Evolutionary conservation across 352 stramenopile genomes (phyloP), one percentile per base, ranked within the genome.

Genomic region (Phytopythium kandeliae): DNA sequence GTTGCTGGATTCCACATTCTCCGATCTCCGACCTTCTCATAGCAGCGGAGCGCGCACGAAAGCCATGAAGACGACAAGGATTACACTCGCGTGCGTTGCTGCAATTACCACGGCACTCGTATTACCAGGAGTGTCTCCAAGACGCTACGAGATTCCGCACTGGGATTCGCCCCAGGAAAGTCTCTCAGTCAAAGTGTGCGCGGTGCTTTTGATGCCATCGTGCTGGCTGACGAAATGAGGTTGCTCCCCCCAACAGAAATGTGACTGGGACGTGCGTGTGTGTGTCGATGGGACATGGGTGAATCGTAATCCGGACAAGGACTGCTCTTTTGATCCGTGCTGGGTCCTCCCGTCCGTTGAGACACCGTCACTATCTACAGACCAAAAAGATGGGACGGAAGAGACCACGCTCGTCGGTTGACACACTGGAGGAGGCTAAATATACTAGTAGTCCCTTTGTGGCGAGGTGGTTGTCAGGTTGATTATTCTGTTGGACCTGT

Each of bases 261-360:
- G 78, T 51, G 37, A 67, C 43, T 86, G 73, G 78, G 74, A 85
- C 51, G 54, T 86, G 45, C 74, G 71, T 43, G 65, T 89, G 33
- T 89, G 78, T 24, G 57, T 47, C 26, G 74, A 89, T 54, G 74
- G 74, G 45, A 85, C 74, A 48, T 89, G 78, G 78, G 72, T 85
- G 16, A 83, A 86, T 36, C 64, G 74, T 2, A 49, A 68, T 34
- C 58, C 60, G 8, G 65, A 81, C 31, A 55, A 52, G 15, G 54
- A 69, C 24, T 89, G 77, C 51, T 52, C 58, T 15, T 89, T 86
- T 30, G 62, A 70, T 22, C 61, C 73, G 15, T 88, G 77, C 53
- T 67, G 72, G 60, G 60, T 75, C 48, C 30, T 48, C 8, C 17
- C 25, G 34, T 8, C n/a, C 13, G 25, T 24, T 22, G 22, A 4